phyloP scores from a whole-genome alignment of 1,284 basidiomycete genomes.

The Athelia psychrophila region DNA sequence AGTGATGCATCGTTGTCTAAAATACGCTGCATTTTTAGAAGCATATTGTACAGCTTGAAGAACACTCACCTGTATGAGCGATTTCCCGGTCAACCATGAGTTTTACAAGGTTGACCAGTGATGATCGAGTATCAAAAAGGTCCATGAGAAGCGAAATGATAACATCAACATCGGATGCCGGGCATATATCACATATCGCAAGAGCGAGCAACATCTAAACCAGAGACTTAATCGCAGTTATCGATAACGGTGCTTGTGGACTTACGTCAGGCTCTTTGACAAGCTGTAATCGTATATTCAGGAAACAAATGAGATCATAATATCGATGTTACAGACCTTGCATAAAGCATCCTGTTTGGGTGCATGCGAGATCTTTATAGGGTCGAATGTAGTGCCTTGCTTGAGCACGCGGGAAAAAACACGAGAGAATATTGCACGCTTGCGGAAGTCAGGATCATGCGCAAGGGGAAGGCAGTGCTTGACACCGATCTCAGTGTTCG shows the following conservation, averaged over 20 bases:
- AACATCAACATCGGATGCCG: constrained; percentile 74
- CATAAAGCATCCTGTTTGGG: constrained; percentile 57
- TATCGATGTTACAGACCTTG: constrained; percentile 48
- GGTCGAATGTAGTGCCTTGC: constrained; percentile 73
- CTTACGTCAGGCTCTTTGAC: constrained; percentile 73
- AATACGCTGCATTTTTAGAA: constrained; percentile 8
- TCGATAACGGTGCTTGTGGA: constrained; percentile 4
- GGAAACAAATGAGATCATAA: neutral
- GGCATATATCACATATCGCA: constrained; percentile 85
- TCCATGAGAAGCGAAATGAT: constrained; percentile 88
- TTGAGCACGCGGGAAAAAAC: constrained; percentile 86
- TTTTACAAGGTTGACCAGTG: constrained; percentile 75
- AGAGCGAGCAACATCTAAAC: constrained; percentile 71
- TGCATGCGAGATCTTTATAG: constrained; percentile 50
- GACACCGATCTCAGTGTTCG: constrained; percentile 87
- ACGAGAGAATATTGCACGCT: constrained; percentile 82
- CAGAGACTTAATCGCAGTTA: no score
- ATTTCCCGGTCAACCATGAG: constrained; percentile 86
- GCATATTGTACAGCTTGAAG: constrained; percentile 1
- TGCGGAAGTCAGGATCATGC: constrained; percentile 72
- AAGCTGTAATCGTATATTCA: constrained; percentile 40
- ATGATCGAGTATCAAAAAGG: constrained; percentile 77
- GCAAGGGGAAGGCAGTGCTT: constrained; percentile 85
- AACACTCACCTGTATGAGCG: constrained; percentile 59
- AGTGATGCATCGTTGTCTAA: constrained; percentile 76